These are phyloP conservation scores for Mollisiaceae sp. DNA, from an alignment of 2,329 filamentous ascomycete species.

Conservation along the genomic window DNA sequence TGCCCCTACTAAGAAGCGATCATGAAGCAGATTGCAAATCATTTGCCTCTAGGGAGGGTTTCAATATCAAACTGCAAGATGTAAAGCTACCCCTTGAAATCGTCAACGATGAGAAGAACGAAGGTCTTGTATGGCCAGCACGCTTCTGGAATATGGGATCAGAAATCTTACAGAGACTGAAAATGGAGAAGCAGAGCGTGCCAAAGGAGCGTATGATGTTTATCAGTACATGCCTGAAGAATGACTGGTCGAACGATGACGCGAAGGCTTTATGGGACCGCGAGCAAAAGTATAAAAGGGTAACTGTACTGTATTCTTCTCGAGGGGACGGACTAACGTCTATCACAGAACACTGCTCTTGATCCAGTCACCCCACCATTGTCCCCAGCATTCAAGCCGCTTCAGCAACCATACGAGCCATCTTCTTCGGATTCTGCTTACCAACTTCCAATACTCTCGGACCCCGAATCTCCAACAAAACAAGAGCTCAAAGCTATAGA, in stretches of 20 bases:
- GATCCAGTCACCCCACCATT: slow-evolving; percentile 42
- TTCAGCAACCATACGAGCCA: slow-evolving; percentile 32
- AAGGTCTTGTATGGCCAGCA: slow-evolving; percentile 35
- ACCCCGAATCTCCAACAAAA: slow-evolving; percentile 34
- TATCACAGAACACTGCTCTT: slow-evolving; percentile 30
- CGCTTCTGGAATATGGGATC: slow-evolving; percentile 27
- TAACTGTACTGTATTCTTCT: slow-evolving; percentile 17
- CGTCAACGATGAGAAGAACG: slow-evolving; percentile 36
- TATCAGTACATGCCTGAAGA: slow-evolving; percentile 30
- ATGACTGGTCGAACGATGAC: slow-evolving; percentile 33
- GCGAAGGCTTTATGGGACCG: slow-evolving; percentile 31
- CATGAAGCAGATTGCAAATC: slow-evolving; percentile 36
- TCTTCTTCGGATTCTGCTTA: slow-evolving; percentile 34
- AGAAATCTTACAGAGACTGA: slow-evolving; percentile 32
- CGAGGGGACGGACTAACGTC: background rate
- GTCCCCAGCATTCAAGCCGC: slow-evolving; percentile 30
- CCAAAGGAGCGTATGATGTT: slow-evolving; percentile 36
- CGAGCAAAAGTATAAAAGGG: slow-evolving; percentile 34
- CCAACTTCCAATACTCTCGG: slow-evolving; percentile 35
- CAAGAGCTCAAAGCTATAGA: slow-evolving; percentile 38
- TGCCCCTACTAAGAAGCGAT: slow-evolving; percentile 39
- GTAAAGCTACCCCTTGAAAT: slow-evolving; percentile 40
- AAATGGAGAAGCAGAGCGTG: slow-evolving; percentile 38
- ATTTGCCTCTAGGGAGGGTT: slow-evolving; percentile 36
- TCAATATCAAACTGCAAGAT: slow-evolving; percentile 37